These are phyloP conservation scores for Boletus speciosus DNA, from an alignment of 768 basidiomycete genomes.

Conservation along the genomic window DNA sequence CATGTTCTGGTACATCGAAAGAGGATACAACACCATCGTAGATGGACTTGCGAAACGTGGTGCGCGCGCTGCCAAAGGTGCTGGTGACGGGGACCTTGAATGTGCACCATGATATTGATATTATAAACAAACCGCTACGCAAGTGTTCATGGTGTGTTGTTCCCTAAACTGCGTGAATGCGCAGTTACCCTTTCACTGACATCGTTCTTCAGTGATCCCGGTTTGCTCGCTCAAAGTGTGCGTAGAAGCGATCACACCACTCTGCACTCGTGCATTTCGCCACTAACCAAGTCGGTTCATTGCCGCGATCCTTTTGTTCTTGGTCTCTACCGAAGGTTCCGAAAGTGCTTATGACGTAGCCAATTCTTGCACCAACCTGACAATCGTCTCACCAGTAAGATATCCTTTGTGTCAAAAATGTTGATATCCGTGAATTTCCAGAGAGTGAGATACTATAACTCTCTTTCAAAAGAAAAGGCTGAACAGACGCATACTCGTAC, in stretches of 20 bases:
- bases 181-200: not conserved
- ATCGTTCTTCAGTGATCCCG: not conserved
- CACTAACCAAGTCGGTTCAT: not conserved
- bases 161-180: not conserved
- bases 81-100: not conserved
- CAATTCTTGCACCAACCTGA: not conserved
- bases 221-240: not conserved
- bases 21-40: constrained; percentile 23
- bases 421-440: not conserved
- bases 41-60: constrained; percentile 22
- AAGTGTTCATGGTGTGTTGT: not conserved
- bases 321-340: not conserved
- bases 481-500: not conserved
- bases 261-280: not conserved
- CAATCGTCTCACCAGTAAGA: not conserved
- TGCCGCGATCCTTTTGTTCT: not conserved
- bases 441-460: not conserved
- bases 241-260: too few relatives aligned
- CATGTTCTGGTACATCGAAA: constrained; percentile 24
- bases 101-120: not conserved
- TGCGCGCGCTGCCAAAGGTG: not conserved
- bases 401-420: not conserved
- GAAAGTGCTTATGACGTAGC: not conserved
- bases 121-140: not conserved
- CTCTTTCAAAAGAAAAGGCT: not conserved